A percentile compares a stretch with the other conserved stretches of the same genome.
Conservation (phyloP, 163 green algal genomes). For the Dunaliella salina region DNA sequence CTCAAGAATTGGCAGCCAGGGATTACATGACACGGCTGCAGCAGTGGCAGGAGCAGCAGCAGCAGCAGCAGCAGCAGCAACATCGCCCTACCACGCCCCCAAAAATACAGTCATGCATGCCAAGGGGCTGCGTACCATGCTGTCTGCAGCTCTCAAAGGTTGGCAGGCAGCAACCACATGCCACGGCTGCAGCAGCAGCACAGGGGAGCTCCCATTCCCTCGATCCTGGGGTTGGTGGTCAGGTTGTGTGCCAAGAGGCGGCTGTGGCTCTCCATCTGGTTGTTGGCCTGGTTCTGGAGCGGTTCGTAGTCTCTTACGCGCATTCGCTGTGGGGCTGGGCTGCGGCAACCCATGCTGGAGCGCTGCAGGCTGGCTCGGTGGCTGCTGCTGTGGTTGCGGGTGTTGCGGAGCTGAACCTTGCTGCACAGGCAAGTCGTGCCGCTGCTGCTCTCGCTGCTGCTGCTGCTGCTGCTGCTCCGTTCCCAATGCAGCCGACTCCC, state of each 20-base stretch:
- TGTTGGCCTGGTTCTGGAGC: neutral
- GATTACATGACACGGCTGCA: neutral
- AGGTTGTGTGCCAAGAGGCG: too few relatives aligned
- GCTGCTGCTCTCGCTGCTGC: constrained; percentile 3
- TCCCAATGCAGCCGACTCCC: too few relatives aligned
- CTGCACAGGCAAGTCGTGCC: neutral
- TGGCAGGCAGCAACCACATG: neutral
- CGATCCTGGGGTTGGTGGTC: too few relatives aligned
- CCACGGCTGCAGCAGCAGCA: constrained; percentile 2
- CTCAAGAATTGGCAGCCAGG: neutral
- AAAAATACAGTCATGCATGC: neutral
- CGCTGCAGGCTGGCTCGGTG: neutral
- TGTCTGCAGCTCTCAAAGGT: neutral
- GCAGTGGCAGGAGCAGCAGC: too few relatives aligned
- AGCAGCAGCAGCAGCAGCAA: too few relatives aligned
- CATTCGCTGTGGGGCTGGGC: too few relatives aligned
- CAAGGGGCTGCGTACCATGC: neutral
- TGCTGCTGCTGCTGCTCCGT: neutral
- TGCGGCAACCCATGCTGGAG: too few relatives aligned
- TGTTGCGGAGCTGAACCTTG: neutral
- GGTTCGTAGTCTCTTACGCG: too few relatives aligned
- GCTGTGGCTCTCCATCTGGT: too few relatives aligned
- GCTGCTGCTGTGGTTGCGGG: neutral
- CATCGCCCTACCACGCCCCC: too few relatives aligned
- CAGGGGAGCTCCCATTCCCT: neutral